Percentiles rank a stretch among this genome's conserved stretches.
phyloP scores from a whole-genome alignment of 768 basidiomycete genomes.

The Cystobasidium ongulense region DNA sequence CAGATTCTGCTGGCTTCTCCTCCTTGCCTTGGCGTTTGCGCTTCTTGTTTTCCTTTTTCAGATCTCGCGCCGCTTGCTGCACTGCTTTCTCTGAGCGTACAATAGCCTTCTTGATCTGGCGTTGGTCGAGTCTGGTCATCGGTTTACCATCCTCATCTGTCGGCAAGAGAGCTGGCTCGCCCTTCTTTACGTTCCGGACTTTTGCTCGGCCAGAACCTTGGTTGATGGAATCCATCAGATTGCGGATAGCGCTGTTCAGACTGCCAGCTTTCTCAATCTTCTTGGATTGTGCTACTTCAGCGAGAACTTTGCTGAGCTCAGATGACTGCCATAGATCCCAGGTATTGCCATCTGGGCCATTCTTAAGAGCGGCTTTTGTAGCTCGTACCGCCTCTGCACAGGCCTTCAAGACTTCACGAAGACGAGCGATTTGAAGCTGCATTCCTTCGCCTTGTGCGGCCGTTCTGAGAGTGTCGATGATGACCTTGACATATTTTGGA shows the following conservation, averaged over 20 bases:
- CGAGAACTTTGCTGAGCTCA: not conserved
- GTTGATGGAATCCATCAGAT: slow-evolving; percentile 5
- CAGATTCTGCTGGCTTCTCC: not conserved
- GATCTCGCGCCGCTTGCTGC: not conserved
- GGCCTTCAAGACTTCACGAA: slow-evolving; percentile 14
- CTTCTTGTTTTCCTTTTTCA: not conserved
- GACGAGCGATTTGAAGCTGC: slow-evolving; percentile 1
- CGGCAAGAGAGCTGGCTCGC: not conserved
- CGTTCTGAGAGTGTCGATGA: slow-evolving; percentile 11
- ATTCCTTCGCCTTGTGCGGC: slow-evolving; percentile 4
- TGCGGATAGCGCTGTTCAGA: not conserved
- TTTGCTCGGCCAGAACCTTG: slow-evolving; percentile 2
- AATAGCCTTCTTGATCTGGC: not conserved
- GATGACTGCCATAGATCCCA: slow-evolving; percentile 4
- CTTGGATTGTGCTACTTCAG: not conserved
- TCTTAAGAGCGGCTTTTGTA: not conserved
- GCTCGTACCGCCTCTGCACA: slow-evolving; percentile 2
- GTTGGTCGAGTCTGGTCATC: not conserved
- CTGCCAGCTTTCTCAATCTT: not conserved
- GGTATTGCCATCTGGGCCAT: not conserved
- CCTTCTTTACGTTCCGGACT: not conserved
- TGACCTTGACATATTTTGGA: not conserved
- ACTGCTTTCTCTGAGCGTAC: too few relatives aligned
- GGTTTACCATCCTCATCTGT: not conserved
- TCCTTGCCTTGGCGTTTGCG: not conserved